Evolutionary conservation across 305 asterid genomes (phyloP).

Genomic region (Plantago lanceolata): DNA sequence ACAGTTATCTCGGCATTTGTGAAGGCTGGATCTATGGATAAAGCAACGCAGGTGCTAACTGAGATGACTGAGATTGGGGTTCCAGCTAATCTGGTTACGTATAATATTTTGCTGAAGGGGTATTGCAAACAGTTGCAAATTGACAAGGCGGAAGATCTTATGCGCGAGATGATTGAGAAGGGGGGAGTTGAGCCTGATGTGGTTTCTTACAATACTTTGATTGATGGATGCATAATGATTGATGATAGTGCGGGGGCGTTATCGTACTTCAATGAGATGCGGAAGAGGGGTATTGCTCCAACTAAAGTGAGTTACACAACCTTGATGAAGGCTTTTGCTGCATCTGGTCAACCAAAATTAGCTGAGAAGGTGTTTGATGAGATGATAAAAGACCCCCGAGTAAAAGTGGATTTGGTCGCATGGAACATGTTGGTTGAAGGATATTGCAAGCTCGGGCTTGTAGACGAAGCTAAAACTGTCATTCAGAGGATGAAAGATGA

Average conservation of each 20-base stretch:
- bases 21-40: conserved; percentile 70
- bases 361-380: conserved; percentile 82
- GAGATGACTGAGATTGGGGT: conserved; percentile 65
- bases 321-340: conserved; percentile 91
- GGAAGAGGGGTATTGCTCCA: conserved; percentile 77
- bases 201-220: conserved; percentile 79
- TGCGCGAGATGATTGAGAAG: conserved; percentile 58
- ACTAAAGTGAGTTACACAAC: conserved; percentile 91
- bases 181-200: conserved; percentile 77
- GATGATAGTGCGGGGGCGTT: conserved; percentile 90
- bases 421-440: conserved; percentile 97
- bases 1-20: conserved; percentile 84
- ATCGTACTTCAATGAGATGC: conserved; percentile 84
- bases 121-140: conserved; percentile 83
- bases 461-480: conserved; percentile 66
- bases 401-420: conserved; percentile 79
- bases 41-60: conserved; percentile 59
- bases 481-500: conserved; percentile 73
- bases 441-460: conserved; percentile 62
- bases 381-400: conserved; percentile 83
- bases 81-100: conserved; percentile 78
- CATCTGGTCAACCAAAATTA: conserved; percentile 76
- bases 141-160: conserved; percentile 70
- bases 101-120: conserved; percentile 85
- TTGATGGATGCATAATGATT: conserved; percentile 74